Base-by-base conservation (phyloP, 202 grass and related monocot species). In the Eragrostis tef region DNA sequence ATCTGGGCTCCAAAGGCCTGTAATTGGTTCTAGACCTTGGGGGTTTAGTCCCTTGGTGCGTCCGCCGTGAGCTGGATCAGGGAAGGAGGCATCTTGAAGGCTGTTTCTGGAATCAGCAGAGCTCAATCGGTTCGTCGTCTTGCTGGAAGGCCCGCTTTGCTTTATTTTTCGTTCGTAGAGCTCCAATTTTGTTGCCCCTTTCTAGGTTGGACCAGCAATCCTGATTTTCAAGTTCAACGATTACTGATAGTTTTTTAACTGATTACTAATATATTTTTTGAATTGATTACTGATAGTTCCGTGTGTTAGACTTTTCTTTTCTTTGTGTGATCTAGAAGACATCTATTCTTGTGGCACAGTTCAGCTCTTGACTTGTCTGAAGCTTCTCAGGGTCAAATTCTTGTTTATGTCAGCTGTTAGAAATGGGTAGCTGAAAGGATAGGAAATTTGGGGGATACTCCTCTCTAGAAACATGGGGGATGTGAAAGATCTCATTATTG, bases 401-500 rank as follows among this genome's bases (percentile, higher is more conserved):
- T 49, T 73, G n/a, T 78, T 73, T 41, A 58, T 79, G 56, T 2
- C 0, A 43, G 15, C 42, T 75, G 36, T 46, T 48, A 69, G 12
- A 82, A 73, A 47, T 36, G 26, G 41, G 19, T 67, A 68, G 14
- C 54, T 26, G 26, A 81, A 20, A 75, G 9, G 39, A 70, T 24
- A 31, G 21, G 45, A 75, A 81, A 19, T 24, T 63, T 53, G 51
- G 31, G 34, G 34, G 25, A 17, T 61, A n/a, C 46, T 56, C 52
- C 29, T 73, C 1, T 62, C 73, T 68, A 79, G 60, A 67, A 46
- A 46, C 22, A n/a, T 14, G 61, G 25, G 25, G 56, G 67, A 56
- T 58, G 68, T 29, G 34, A 89, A 89, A 78, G 9, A 79, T 78
- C 74, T 83, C 45, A 11, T 67, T 6, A 75, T 24, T 83, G 59